These are phyloP conservation scores for Nicotiana obtusifolia DNA, from an alignment of 257 asterid species.

Conservation along the genomic window DNA sequence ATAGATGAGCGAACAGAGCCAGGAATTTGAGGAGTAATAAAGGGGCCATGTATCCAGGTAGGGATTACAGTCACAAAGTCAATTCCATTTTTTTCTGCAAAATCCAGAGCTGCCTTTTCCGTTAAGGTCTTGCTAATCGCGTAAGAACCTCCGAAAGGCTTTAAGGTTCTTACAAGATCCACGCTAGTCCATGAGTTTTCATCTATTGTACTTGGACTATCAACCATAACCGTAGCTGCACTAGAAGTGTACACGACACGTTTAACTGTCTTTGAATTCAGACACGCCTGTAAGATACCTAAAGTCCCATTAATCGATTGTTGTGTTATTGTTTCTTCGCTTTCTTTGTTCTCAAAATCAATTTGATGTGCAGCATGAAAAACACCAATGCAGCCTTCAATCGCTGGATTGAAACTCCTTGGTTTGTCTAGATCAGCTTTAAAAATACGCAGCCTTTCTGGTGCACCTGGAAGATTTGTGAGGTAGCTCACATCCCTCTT, in stretches of 20 bases:
- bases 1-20: background rate
- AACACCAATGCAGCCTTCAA: conserved; percentile 58
- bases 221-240: conserved; percentile 17
- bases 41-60: conserved; percentile 52
- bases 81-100: conserved; percentile 40
- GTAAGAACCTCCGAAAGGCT: conserved; percentile 22
- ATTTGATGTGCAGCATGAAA: conserved; percentile 72
- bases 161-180: background rate
- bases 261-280: conserved; percentile 36
- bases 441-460: conserved; percentile 44
- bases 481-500: conserved; percentile 46
- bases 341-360: conserved; percentile 40
- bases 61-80: conserved; percentile 45
- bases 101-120: conserved; percentile 42
- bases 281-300: conserved; percentile 43
- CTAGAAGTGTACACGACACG: conserved; percentile 51
- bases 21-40: conserved; percentile 39
- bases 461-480: conserved; percentile 42
- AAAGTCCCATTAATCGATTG: conserved; percentile 19
- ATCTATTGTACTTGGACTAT: conserved; percentile 10
- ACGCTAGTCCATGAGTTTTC: conserved; percentile 38
- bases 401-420: conserved; percentile 32
- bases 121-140: conserved; percentile 41
- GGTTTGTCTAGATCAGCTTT: conserved; percentile 46
- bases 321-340: conserved; percentile 30